These are phyloP conservation scores for Tricholoma flavovirens DNA, from an alignment of 768 basidiomycete genomes.

Conservation along the genomic window DNA sequence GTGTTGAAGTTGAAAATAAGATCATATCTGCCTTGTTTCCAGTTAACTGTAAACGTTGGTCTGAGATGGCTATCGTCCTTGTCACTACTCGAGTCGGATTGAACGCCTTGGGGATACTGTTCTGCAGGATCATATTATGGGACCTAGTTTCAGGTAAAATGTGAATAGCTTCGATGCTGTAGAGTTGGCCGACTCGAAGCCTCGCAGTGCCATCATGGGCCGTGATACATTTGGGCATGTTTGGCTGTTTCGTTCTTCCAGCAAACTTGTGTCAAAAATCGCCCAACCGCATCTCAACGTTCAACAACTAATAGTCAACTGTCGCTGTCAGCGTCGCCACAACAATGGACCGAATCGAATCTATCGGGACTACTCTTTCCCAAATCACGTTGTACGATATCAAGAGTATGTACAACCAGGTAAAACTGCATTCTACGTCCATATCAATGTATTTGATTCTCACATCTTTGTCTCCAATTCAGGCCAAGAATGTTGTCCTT, in stretches of 20 bases:
- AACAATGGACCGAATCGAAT: slow-evolving; percentile 75
- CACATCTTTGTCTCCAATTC: slow-evolving; percentile 6
- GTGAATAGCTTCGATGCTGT: too few relatives aligned
- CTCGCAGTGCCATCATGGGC: too few relatives aligned
- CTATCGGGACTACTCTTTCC: slow-evolving; percentile 68
- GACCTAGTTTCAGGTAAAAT: too few relatives aligned
- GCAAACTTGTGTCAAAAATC: neutral
- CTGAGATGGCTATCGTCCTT: too few relatives aligned
- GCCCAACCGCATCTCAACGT: neutral
- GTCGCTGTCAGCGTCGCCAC: neutral
- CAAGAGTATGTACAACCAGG: slow-evolving; percentile 93
- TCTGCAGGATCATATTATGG: too few relatives aligned
- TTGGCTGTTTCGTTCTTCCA: neutral
- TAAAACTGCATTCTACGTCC: slow-evolving; percentile 17
- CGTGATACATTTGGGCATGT: neutral
- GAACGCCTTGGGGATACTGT: too few relatives aligned
- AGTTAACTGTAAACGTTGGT: too few relatives aligned
- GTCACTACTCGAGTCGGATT: too few relatives aligned
- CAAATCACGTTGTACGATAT: slow-evolving; percentile 89
- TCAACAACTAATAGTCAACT: neutral
- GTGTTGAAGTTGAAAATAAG: too few relatives aligned
- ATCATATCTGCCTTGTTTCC: too few relatives aligned
- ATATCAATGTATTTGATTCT: slow-evolving; percentile 1
- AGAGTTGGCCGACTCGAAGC: too few relatives aligned
- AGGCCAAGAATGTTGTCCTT: slow-evolving; percentile 96